phyloP scores from a whole-genome alignment of 208 protist genomes.

The Angomonas deanei region DNA sequence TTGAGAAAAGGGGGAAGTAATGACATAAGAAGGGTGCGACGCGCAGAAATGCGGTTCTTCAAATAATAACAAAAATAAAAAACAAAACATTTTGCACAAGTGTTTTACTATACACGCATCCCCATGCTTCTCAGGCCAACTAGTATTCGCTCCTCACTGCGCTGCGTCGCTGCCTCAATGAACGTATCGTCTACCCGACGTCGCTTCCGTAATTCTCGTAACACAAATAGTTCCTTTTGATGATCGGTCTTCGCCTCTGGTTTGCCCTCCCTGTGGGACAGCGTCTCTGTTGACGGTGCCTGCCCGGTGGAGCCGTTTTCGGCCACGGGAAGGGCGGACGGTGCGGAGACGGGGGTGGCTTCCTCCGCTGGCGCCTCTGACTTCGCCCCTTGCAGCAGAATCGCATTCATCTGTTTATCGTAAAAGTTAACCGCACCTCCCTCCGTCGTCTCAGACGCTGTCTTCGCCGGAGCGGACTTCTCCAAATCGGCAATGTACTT shows the following conservation, averaged over 20 bases:
- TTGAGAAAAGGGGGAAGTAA: neutral
- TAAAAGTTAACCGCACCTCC: neutral
- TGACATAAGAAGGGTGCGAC: too few relatives aligned
- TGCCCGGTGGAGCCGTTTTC: too few relatives aligned
- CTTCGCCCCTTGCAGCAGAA: too few relatives aligned
- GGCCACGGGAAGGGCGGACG: neutral
- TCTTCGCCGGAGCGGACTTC: neutral
- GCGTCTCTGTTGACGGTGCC: too few relatives aligned
- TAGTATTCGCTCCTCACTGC: neutral
- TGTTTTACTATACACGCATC: neutral
- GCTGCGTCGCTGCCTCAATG: neutral
- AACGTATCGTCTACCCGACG: neutral
- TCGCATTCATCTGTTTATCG: neutral
- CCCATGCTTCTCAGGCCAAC: neutral
- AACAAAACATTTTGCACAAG: neutral
- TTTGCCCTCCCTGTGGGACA: too few relatives aligned
- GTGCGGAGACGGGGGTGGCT: neutral
- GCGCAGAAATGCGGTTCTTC: too few relatives aligned
- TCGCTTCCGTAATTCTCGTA: neutral
- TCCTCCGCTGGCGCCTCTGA: neutral
- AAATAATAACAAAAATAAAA: neutral
- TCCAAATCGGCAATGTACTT: neutral
- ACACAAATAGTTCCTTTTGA: neutral
- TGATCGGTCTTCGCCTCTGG: too few relatives aligned
- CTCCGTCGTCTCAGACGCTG: neutral